phyloP scores from a whole-genome alignment of 306 rosid species.

The Sophora flavescens region DNA sequence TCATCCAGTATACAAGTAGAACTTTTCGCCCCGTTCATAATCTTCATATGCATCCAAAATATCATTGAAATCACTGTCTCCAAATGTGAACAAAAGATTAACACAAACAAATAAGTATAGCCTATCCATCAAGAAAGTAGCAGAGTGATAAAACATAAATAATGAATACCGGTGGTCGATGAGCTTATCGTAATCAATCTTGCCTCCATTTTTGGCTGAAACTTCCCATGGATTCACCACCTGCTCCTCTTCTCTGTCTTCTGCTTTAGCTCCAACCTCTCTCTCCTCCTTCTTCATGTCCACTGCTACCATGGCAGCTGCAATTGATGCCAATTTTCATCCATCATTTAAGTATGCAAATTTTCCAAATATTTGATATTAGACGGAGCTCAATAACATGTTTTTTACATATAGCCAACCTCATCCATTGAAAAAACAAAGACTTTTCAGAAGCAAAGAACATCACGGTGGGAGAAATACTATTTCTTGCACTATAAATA shows the following conservation, averaged over 20 bases:
- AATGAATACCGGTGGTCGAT: slow-evolving; percentile 77
- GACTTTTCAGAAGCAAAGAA: too few relatives aligned
- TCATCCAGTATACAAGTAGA: slow-evolving; percentile 89
- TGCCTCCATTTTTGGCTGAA: slow-evolving; percentile 73
- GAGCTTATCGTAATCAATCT: slow-evolving; percentile 91
- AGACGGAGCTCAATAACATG: too few relatives aligned
- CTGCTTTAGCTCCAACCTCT: slow-evolving; percentile 5
- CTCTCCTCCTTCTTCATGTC: not conserved
- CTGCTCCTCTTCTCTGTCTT: slow-evolving; percentile 55
- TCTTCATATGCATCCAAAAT: slow-evolving; percentile 71
- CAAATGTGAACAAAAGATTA: not conserved
- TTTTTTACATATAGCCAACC: too few relatives aligned
- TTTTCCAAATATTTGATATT: too few relatives aligned
- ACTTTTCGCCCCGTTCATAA: slow-evolving; percentile 87
- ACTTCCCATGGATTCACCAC: slow-evolving; percentile 91
- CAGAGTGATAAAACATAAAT: not conserved
- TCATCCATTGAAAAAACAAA: too few relatives aligned
- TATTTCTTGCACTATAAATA: too few relatives aligned
- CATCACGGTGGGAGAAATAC: too few relatives aligned
- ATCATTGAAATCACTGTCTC: slow-evolving; percentile 73
- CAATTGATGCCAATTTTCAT: too few relatives aligned
- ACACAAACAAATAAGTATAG: not conserved
- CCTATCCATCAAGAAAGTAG: not conserved
- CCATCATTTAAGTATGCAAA: not conserved
- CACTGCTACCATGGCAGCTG: not conserved